Evolutionary conservation across 2,329 filamentous ascomycete genomes (phyloP), one percentile per base, ranked within the genome.

Genomic region (Fusarium duplospermum): DNA sequence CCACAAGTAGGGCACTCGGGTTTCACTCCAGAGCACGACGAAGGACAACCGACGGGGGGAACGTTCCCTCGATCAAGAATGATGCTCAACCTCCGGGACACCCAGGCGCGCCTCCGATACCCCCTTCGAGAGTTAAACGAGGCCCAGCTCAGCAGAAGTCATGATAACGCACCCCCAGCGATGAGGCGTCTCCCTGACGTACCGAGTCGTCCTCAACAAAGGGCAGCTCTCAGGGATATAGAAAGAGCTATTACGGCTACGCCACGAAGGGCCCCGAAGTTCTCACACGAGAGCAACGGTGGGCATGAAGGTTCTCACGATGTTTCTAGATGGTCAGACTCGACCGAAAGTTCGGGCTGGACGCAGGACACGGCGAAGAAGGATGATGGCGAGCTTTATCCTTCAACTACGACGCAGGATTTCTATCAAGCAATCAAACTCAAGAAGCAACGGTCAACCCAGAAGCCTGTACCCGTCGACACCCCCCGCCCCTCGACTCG

Each of bases 21-120:
- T 10, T 77, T 79, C 11, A 78, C 77, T 11, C 77, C 77, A 6
- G 62, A 68, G 33, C 68, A 73, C 20, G 24, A 24, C 8, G 67
- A 58, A n/a, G 64, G 63, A 22, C 38, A 36, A 4, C 20, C 33
- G 24, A n/a, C 45, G 6, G 54, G 35, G 10, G 45, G 57, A 7
- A 56, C 45, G 11, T 64, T 68, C 14, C 56, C 74, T 33, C 50
- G 64, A 18, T 73, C 70, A 29, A 58, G 59, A 14, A 66, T 71
- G 31, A 68, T 77, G 67, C 66, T 73, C 4, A 59, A 66, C 24
- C 58, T 77, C 18, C 62, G 64, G n/a, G 59, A 71, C 22, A 74
- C 72, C 8, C 61, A 72, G 47, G 29, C 45, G 14, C 72, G 71
- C 18, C 71, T 74, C n/a, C 56, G 56, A 36, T 47, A 52, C 16